Evolutionary conservation across 495 filamentous ascomycete species (phyloP).

Genomic region (Xylaria palmicola): DNA sequence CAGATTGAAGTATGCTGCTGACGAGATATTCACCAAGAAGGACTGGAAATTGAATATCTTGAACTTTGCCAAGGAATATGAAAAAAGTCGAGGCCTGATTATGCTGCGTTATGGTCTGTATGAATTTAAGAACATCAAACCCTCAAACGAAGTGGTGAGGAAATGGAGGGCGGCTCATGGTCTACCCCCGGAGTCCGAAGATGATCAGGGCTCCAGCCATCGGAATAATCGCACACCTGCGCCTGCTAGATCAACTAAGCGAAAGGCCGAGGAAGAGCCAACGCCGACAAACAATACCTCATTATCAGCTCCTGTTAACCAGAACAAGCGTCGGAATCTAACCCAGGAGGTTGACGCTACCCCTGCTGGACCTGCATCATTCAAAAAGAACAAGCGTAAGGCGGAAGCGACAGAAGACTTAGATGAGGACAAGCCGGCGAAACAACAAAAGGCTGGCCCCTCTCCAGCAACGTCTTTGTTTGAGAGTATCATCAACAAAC

Average conservation of each 20-base stretch:
- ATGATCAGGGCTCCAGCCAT: constrained; percentile 20
- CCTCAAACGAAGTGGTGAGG: constrained; percentile 46
- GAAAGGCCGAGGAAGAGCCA: constrained; percentile 48
- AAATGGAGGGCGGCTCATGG: constrained; percentile 49
- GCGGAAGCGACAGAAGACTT: constrained; percentile 38
- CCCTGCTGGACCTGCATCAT: constrained; percentile 24
- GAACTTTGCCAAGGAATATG: constrained; percentile 54
- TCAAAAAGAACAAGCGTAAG: constrained; percentile 48
- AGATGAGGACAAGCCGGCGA: constrained; percentile 59
- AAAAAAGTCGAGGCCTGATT: constrained; percentile 53
- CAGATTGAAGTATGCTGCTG: constrained; percentile 51
- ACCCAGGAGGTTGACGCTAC: constrained; percentile 24
- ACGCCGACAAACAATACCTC: constrained; percentile 32
- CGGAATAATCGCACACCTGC: constrained; percentile 5
- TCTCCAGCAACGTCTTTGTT: constrained; percentile 48
- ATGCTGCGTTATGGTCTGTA: constrained; percentile 54
- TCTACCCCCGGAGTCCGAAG: constrained; percentile 38
- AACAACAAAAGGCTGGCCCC: constrained; percentile 56
- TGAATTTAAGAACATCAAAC: constrained; percentile 53
- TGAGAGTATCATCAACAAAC: constrained; percentile 45
- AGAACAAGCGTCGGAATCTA: constrained; percentile 47
- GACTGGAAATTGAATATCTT: constrained; percentile 53
- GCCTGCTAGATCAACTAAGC: constrained; percentile 31
- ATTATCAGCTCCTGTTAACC: constrained; percentile 33
- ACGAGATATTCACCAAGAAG: constrained; percentile 52